These are phyloP conservation scores for Canavalia ensiformis DNA, from an alignment of 306 rosid genomes.

Conservation along the genomic window DNA sequence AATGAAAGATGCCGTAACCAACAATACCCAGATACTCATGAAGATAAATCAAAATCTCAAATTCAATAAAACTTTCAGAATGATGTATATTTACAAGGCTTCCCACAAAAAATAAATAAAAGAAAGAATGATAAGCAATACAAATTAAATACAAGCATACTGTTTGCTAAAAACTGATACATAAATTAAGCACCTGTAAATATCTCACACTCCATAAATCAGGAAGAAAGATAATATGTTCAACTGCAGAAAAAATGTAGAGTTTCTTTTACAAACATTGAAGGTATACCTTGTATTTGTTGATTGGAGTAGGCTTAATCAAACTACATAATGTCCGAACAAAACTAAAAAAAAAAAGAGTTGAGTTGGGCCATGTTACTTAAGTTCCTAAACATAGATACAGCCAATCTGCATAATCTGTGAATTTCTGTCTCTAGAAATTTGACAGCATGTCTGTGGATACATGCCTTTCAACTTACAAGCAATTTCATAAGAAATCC, in stretches of 20 bases:
- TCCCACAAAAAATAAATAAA: background rate
- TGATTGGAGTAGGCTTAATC: background rate
- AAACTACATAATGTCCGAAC: background rate
- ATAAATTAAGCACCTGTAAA: background rate
- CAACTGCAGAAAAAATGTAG: too few species aligned
- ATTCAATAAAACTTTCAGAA: background rate
- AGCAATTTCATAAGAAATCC: background rate
- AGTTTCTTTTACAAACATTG: too few species aligned
- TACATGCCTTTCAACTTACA: background rate
- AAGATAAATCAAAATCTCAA: conserved; percentile 3
- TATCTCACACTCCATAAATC: background rate
- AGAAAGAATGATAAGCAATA: background rate
- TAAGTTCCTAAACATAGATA: background rate
- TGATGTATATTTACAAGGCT: background rate
- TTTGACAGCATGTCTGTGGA: background rate
- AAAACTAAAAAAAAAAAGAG: background rate
- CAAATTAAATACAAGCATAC: background rate
- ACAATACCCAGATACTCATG: background rate
- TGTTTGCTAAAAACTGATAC: background rate
- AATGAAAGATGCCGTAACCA: background rate
- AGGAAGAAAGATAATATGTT: background rate
- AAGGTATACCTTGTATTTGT: too few species aligned
- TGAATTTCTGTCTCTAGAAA: background rate
- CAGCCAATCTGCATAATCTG: background rate
- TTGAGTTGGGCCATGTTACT: too few species aligned